phyloP scores from a whole-genome alignment of 2,329 filamentous ascomycete species.

The Sarocladium kiliense region DNA sequence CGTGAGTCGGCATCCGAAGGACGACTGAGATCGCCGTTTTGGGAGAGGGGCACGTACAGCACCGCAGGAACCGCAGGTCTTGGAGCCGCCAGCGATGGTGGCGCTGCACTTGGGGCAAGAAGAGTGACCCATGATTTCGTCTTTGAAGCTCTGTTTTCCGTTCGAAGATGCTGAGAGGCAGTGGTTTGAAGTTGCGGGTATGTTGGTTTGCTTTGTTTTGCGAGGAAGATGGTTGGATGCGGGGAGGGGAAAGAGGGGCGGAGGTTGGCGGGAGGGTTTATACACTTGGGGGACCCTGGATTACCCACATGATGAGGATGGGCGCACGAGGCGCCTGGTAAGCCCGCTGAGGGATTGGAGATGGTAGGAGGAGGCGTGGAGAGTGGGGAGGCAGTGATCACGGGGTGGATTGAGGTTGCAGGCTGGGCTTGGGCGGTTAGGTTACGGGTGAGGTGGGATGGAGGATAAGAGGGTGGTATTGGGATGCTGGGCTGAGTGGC shows the following conservation, averaged over 20 bases:
- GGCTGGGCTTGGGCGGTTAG: too few species aligned
- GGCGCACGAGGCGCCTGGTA: not conserved
- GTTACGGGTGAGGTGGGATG: too few species aligned
- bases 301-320: not conserved
- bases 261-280: conserved; percentile 2
- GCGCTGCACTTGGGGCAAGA: conserved; percentile 54
- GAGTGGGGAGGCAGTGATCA: not conserved
- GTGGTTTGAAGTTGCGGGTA: too few species aligned
- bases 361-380: not conserved
- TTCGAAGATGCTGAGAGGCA: not conserved
- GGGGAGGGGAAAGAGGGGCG: conserved; percentile 2
- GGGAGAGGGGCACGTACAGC: conserved; percentile 47
- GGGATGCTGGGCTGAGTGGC: not conserved
- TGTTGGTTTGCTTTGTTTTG: conserved; percentile 6
- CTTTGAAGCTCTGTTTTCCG: not conserved
- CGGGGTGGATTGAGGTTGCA: not conserved
- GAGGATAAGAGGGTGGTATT: too few species aligned
- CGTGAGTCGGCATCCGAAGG: not conserved
- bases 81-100: conserved; percentile 36
- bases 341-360: not conserved
- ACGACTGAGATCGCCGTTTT: not conserved
- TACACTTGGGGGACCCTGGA: not conserved
- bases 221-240: conserved; percentile 5
- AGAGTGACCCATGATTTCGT: conserved; percentile 17
- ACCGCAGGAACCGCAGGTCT: conserved; percentile 52